Base-by-base conservation (phyloP, 1,284 basidiomycete species). In the Malassezia dermatis region DNA sequence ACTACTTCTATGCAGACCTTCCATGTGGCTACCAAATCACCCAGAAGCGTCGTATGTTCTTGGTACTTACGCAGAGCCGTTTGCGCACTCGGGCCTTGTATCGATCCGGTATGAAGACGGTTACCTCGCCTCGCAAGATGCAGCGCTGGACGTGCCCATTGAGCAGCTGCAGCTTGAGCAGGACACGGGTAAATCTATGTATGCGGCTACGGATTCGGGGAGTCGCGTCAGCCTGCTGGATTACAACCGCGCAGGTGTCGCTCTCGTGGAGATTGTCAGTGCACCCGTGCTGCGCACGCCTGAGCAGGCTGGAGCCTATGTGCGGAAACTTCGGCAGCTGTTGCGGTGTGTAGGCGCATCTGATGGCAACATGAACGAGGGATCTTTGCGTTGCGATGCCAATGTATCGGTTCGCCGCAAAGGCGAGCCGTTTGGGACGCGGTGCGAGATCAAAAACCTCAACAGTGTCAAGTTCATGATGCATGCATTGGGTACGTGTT, bases 361-460 rank as follows among this genome's bases (percentile, higher is more conserved):
- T 48, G 89, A 94, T 71, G 91, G 89, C 0, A 94, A 94, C 71
- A 96, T 98, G 94, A 93, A 99, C 66, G 84, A 90, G 28, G 51
- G 52, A 24, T 59, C 51, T 50, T 78, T 98, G 30, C 82, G 93
- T 30, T 93, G 91, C 64, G 93, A 99, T 71, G 88, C 91, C 32
- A 99, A 98, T 69, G 86, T 99, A 1, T 96, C 91, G 11, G 63
- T 61, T 32, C 64, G 69, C 46, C 55, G 60, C 5, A 69, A 77
- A 26, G 84, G 84, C 11, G 77, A 81, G 23, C 78, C 82, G 0
- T 82, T 78, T 12, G 90, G 90, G 1, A 90, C 86, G 0, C 83
- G 94, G 17, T 94, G 89, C 69, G 94, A 99, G 77, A 84, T 98
- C 68, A 99, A 98, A 78, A 99, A 98, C 69, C 79, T 99, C 53